Percentiles rank a stretch among this genome's conserved stretches.
Evolutionary conservation across 257 asterid genomes (phyloP).

Genomic region (Nicotiana tomentosiformis): DNA sequence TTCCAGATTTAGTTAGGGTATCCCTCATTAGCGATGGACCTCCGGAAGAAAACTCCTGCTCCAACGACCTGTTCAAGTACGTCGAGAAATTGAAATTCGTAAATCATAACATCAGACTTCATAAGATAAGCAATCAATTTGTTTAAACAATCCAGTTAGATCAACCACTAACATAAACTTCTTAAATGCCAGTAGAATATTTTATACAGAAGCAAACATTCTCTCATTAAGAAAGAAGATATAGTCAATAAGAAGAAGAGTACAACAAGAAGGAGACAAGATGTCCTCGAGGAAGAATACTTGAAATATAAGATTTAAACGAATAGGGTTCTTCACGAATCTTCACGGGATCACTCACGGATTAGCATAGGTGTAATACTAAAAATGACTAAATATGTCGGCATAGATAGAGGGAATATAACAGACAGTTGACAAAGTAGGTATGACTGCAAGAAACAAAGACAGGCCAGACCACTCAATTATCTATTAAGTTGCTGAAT

Average conservation of each 20-base stretch:
- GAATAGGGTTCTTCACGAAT: not conserved
- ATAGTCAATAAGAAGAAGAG: conserved; percentile 2
- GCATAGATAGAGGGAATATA: conserved; percentile 1
- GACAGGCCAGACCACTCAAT: not conserved
- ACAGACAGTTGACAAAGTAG: not conserved
- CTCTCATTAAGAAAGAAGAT: not conserved
- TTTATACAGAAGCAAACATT: not conserved
- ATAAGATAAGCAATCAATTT: not conserved
- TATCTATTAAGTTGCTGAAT: not conserved
- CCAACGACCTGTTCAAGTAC: conserved; percentile 59
- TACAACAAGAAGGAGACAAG: conserved; percentile 2
- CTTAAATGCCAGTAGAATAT: not conserved
- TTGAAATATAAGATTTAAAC: not conserved
- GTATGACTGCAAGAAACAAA: not conserved
- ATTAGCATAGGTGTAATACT: not conserved
- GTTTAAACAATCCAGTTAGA: not conserved
- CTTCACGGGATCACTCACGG: not conserved
- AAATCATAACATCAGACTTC: not conserved
- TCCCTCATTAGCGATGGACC: conserved; percentile 55
- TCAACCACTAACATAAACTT: conserved; percentile 1
- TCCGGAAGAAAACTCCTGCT: conserved; percentile 63
- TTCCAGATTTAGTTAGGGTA: conserved; percentile 61
- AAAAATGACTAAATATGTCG: not conserved
- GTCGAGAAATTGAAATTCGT: not conserved
- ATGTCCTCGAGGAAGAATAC: not conserved